A percentile compares a stretch with the other conserved stretches of the same genome.
phyloP scores from a whole-genome alignment of 148 eudicot species.

The Vaccinium corymbosum region DNA sequence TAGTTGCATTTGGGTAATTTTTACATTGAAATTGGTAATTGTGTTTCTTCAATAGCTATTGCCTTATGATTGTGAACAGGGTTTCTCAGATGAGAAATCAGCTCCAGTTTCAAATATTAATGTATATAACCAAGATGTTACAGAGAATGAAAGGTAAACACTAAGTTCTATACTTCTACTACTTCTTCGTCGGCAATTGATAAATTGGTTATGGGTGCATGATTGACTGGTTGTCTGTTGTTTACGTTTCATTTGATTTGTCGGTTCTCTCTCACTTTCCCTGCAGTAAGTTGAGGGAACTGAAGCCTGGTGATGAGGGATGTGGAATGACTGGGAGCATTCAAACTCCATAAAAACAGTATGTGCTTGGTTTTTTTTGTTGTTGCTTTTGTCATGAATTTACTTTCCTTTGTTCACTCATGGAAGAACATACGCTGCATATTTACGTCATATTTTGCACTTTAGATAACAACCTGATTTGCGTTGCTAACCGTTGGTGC shows the following conservation, averaged over 20 bases:
- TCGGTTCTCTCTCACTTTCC: background rate
- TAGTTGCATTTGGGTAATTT: background rate
- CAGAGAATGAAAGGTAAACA: slow-evolving; percentile 9
- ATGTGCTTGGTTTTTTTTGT: background rate
- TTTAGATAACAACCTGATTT: slow-evolving; percentile 1
- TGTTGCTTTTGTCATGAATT: background rate
- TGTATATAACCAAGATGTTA: slow-evolving; percentile 2
- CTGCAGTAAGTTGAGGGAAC: slow-evolving; percentile 4
- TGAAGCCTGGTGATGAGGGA: background rate
- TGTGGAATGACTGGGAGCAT: background rate
- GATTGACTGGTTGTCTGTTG: background rate
- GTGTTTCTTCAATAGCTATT: background rate
- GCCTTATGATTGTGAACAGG: slow-evolving; percentile 8
- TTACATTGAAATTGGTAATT: background rate
- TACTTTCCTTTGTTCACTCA: background rate
- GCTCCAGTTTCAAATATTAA: slow-evolving; percentile 9
- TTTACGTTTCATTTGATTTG: background rate
- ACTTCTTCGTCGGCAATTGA: background rate
- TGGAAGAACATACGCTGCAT: background rate
- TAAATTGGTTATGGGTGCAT: background rate
- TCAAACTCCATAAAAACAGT: slow-evolving; percentile 17
- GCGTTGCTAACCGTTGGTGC: background rate
- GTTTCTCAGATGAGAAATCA: slow-evolving; percentile 12
- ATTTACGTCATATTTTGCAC: background rate
- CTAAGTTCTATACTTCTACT: background rate